Evolutionary conservation across 352 stramenopile species (phyloP).

Genomic region (Globisporangium megalacanthum): DNA sequence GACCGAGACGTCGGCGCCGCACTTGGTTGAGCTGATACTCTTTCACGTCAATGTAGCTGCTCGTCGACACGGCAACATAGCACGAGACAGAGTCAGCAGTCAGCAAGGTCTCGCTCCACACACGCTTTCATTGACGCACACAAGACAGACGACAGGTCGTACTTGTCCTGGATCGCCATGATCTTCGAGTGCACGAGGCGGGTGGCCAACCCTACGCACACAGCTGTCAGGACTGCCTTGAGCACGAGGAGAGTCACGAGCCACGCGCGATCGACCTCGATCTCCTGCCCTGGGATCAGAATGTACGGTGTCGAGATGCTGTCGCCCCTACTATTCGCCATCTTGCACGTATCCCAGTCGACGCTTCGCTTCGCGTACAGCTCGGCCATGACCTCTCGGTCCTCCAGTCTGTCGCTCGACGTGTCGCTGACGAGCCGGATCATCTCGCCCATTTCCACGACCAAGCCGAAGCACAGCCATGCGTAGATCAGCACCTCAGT

Average conservation of each 20-base stretch:
- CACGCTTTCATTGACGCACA: neutral
- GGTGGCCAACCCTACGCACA: slow-evolving; percentile 24
- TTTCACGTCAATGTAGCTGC: slow-evolving; percentile 61
- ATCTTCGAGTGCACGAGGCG: slow-evolving; percentile 52
- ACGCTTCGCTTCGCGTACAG: slow-evolving; percentile 26
- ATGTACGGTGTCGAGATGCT: slow-evolving; percentile 18
- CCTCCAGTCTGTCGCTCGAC: slow-evolving; percentile 19
- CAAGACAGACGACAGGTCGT: slow-evolving; percentile 7
- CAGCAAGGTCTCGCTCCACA: neutral
- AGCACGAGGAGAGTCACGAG: slow-evolving; percentile 28
- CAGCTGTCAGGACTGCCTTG: slow-evolving; percentile 31
- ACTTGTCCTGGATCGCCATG: slow-evolving; percentile 62
- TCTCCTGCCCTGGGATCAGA: slow-evolving; percentile 25
- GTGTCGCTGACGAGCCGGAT: slow-evolving; percentile 24
- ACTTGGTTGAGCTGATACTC: slow-evolving; percentile 58
- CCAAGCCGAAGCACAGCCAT: slow-evolving; percentile 56
- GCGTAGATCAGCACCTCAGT: slow-evolving; percentile 41
- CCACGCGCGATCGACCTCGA: slow-evolving; percentile 47
- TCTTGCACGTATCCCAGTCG: slow-evolving; percentile 20
- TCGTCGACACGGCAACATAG: neutral
- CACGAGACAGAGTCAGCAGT: neutral
- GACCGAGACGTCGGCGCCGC: slow-evolving; percentile 28
- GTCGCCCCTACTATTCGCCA: slow-evolving; percentile 5
- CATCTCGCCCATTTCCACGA: slow-evolving; percentile 58
- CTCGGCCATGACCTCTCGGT: slow-evolving; percentile 23